Conservation (phyloP, 768 basidiomycete genomes). For the Suillus placidus region DNA sequence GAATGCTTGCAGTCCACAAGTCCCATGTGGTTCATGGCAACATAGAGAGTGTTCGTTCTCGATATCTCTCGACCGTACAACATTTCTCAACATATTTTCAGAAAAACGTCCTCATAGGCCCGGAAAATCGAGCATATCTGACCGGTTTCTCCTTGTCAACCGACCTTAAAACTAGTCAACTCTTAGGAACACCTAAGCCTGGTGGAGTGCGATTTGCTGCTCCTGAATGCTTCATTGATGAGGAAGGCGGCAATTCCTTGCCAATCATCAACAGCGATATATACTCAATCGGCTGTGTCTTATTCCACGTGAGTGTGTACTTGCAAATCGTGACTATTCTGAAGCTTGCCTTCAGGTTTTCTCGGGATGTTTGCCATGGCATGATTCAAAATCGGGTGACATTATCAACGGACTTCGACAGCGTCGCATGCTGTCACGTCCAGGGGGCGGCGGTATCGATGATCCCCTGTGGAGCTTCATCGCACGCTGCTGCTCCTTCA, state of each 20-base stretch:
- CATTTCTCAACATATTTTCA: background rate
- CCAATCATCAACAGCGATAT: background rate
- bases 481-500: background rate
- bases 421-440: background rate
- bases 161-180: background rate
- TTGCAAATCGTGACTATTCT: background rate
- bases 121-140: background rate
- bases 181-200: background rate
- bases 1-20: background rate
- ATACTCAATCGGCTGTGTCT: background rate
- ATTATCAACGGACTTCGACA: background rate
- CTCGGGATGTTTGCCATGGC: constrained; percentile 5
- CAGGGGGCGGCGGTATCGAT: background rate
- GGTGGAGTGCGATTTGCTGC: constrained; percentile 4
- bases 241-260: background rate
- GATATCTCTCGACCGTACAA: background rate
- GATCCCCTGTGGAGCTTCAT: background rate
- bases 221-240: background rate
- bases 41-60: background rate
- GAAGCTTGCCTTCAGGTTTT: background rate
- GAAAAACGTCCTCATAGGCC: constrained; percentile 2
- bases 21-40: background rate
- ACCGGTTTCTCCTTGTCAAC: constrained; percentile 2
- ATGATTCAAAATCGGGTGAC: background rate
- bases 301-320: constrained; percentile 1